Evolutionary conservation across 139 green algal genomes (phyloP).

Genomic region (Chlamydomonas asymmetrica): DNA sequence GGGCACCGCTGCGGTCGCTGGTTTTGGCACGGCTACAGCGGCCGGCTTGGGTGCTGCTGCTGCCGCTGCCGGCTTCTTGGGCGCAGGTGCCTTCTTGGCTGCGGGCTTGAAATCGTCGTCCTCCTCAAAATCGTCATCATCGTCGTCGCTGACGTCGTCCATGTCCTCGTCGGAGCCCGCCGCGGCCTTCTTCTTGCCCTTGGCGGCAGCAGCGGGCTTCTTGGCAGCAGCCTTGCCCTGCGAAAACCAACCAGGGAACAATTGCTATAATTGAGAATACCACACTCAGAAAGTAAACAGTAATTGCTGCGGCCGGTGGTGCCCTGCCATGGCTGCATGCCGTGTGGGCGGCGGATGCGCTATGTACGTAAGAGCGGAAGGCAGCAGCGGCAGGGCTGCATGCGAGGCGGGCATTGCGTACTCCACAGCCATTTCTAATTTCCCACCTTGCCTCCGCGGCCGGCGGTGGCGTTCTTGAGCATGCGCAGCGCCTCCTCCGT

Average conservation of each 20-base stretch:
- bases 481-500: slow-evolving; percentile 12
- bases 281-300: no score
- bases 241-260: not conserved
- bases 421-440: no score
- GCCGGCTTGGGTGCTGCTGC: slow-evolving; percentile 7
- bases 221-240: no score
- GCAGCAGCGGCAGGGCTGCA: slow-evolving; percentile 26
- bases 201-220: no score
- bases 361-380: not conserved
- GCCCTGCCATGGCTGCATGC: no score
- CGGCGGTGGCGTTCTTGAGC: no score
- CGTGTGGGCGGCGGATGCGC: no score
- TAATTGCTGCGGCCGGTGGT: no score
- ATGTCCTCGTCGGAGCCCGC: slow-evolving; percentile 1
- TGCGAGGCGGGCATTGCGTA: no score
- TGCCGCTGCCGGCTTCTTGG: slow-evolving; percentile 15
- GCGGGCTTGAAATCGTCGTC: slow-evolving; percentile 36
- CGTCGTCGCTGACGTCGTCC: slow-evolving; percentile 3
- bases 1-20: slow-evolving; percentile 3
- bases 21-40: not conserved
- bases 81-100: slow-evolving; percentile 33
- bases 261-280: no score
- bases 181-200: slow-evolving; percentile 17
- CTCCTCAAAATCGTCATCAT: slow-evolving; percentile 9
- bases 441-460: no score